A percentile compares a stretch with the other conserved stretches of the same genome.
phyloP scores from a whole-genome alignment of 352 stramenopile genomes.

The Globisporangium orthogonon region DNA sequence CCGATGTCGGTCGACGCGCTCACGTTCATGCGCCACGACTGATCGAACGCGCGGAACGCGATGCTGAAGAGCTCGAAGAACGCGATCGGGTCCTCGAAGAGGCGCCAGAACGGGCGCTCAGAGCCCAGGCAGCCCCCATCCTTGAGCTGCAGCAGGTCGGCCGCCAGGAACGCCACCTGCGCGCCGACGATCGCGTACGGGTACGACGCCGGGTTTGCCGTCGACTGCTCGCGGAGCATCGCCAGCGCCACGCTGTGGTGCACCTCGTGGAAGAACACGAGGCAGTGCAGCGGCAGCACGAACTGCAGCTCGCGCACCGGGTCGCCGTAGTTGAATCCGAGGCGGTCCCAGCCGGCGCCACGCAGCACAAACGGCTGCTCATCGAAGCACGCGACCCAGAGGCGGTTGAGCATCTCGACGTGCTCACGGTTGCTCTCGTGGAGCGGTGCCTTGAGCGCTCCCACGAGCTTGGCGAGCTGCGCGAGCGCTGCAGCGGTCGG shows the following conservation, averaged over 20 bases:
- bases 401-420: constrained; percentile 48
- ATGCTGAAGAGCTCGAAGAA: constrained; percentile 82
- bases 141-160: constrained; percentile 67
- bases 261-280: constrained; percentile 80
- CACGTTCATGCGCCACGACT: constrained; percentile 49
- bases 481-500: constrained; percentile 51
- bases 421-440: constrained; percentile 61
- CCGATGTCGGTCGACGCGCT: constrained; percentile 44
- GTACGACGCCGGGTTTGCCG: constrained; percentile 39
- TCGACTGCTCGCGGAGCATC: constrained; percentile 57
- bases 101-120: constrained; percentile 75
- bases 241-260: constrained; percentile 53
- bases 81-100: constrained; percentile 81
- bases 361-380: constrained; percentile 43
- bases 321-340: constrained; percentile 66
- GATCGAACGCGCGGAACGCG: constrained; percentile 63
- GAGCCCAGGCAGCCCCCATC: constrained; percentile 66
- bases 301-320: constrained; percentile 64
- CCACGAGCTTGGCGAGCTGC: constrained; percentile 63
- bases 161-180: constrained; percentile 48
- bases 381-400: constrained; percentile 75
- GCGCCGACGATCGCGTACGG: constrained; percentile 50
- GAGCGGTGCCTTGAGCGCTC: constrained; percentile 54
- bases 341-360: constrained; percentile 40
- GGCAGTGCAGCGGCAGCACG: constrained; percentile 66